phyloP scores from a whole-genome alignment of 495 filamentous ascomycete genomes.

The Aspergillus incahuasiensis region DNA sequence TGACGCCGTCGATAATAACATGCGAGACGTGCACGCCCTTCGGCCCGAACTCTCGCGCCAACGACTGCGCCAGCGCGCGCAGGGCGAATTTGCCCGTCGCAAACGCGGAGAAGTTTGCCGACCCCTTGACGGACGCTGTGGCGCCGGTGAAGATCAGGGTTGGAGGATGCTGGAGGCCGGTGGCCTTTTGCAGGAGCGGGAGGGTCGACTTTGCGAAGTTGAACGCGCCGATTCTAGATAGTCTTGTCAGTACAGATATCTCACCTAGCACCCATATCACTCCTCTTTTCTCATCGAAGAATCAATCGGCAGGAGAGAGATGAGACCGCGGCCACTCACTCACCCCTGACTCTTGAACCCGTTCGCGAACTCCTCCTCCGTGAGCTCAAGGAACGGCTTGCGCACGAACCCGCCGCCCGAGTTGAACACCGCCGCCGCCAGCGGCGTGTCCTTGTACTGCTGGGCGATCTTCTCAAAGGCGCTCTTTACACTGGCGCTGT shows the following conservation, averaged over 20 bases:
- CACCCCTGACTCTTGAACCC: conserved; percentile 60
- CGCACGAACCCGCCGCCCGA: conserved; percentile 62
- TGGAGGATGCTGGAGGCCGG: conserved; percentile 57
- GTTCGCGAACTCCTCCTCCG: conserved; percentile 55
- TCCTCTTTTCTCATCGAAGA: too few relatives aligned
- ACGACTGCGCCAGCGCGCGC: conserved; percentile 68
- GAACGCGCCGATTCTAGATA: conserved; percentile 66
- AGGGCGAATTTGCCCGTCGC: conserved; percentile 78
- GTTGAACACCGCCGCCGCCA: conserved; percentile 83
- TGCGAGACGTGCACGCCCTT: conserved; percentile 86
- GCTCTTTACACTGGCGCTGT: conserved; percentile 53
- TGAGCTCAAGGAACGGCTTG: conserved; percentile 80
- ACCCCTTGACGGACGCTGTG: conserved; percentile 74
- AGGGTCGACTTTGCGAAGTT: conserved; percentile 70
- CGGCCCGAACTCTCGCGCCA: conserved; percentile 86
- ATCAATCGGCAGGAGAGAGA: too few relatives aligned
- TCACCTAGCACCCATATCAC: too few relatives aligned
- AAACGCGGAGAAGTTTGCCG: conserved; percentile 64
- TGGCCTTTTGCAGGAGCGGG: conserved; percentile 63
- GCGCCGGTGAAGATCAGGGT: conserved; percentile 84
- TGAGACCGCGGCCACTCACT: too few relatives aligned
- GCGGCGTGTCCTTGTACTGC: conserved; percentile 39
- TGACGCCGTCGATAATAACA: conserved; percentile 81
- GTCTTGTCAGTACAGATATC: neutral
- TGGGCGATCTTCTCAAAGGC: conserved; percentile 66